Evolutionary conservation across 106 monocot species (phyloP).

Genomic region (Cymbidium sinense): DNA sequence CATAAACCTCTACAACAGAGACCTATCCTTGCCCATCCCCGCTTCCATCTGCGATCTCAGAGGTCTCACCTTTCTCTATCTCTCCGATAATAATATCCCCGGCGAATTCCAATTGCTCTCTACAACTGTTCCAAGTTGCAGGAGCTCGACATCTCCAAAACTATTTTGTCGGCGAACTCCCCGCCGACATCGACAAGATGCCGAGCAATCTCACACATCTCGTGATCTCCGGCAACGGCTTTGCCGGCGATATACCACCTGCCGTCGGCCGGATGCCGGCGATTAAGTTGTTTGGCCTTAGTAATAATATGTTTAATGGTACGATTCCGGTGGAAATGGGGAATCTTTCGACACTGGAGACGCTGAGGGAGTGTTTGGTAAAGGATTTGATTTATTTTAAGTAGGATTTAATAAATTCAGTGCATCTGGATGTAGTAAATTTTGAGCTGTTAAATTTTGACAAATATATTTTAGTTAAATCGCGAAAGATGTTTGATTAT

Average conservation of each 20-base stretch:
- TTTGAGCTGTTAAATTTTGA: no score
- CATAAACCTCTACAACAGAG: slow-evolving; percentile 11
- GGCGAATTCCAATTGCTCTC: slow-evolving; percentile 35
- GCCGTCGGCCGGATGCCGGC: slow-evolving; percentile 23
- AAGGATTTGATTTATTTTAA: no score
- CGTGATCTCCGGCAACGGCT: slow-evolving; percentile 38
- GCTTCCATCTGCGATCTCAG: slow-evolving; percentile 39
- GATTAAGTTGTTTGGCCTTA: slow-evolving; percentile 23
- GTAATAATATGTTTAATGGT: slow-evolving; percentile 48
- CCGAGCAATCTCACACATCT: slow-evolving; percentile 13
- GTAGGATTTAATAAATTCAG: no score
- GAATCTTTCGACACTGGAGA: slow-evolving; percentile 24
- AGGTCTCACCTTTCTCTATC: slow-evolving; percentile 37
- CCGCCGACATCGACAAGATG: slow-evolving; percentile 25
- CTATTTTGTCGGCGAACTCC: slow-evolving; percentile 39
- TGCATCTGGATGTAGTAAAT: no score
- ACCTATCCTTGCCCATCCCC: slow-evolving; percentile 23
- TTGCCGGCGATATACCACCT: slow-evolving; percentile 46
- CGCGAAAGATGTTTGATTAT: no score
- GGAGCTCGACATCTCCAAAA: slow-evolving; percentile 56
- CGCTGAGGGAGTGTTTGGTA: no score
- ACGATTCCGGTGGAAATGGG: slow-evolving; percentile 32
- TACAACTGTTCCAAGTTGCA: slow-evolving; percentile 43
- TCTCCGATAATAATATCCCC: slow-evolving; percentile 44
- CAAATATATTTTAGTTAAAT: no score